These are phyloP conservation scores for Xylariaceae sp. DNA, from an alignment of 2,329 filamentous ascomycete species.

Conservation along the genomic window DNA sequence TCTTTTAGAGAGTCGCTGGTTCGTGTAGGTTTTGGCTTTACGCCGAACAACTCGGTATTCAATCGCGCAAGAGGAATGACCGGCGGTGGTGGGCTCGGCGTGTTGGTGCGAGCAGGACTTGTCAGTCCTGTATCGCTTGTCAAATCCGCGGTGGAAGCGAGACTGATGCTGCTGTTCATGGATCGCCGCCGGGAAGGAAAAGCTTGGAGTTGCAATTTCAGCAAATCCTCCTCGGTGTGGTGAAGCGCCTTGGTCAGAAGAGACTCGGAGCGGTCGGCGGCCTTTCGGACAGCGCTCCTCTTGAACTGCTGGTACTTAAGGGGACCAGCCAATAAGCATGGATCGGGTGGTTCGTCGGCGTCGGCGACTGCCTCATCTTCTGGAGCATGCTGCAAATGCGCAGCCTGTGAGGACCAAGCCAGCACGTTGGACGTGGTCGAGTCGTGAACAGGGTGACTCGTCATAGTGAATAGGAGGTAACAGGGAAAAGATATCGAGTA, in stretches of 20 bases:
- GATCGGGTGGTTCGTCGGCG: slow-evolving; percentile 83
- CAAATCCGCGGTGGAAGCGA: slow-evolving; percentile 80
- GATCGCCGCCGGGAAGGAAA: slow-evolving; percentile 52
- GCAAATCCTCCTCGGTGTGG: slow-evolving; percentile 53
- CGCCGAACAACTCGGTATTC: slow-evolving; percentile 24
- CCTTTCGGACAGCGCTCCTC: slow-evolving; percentile 42
- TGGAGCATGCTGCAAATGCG: slow-evolving; percentile 37
- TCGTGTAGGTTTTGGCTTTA: slow-evolving; percentile 24
- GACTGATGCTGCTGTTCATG: slow-evolving; percentile 74
- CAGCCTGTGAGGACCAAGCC: slow-evolving; percentile 40
- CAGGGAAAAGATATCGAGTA: too few species aligned
- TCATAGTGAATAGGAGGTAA: slow-evolving; percentile 24
- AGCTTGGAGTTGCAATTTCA: slow-evolving; percentile 33
- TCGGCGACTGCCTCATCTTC: slow-evolving; percentile 68
- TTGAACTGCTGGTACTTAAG: slow-evolving; percentile 40
- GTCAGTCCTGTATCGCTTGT: slow-evolving; percentile 93
- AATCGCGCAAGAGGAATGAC: slow-evolving; percentile 46
- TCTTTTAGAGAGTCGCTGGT: slow-evolving; percentile 20
- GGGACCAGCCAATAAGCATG: slow-evolving; percentile 26
- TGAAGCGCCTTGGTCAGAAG: slow-evolving; percentile 81
- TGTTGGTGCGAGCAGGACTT: slow-evolving; percentile 81
- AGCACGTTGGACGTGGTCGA: slow-evolving; percentile 38
- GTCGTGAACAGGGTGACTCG: slow-evolving; percentile 32
- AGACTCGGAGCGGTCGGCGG: slow-evolving; percentile 64
- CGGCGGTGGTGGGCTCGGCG: slow-evolving; percentile 80